Percentiles rank a stretch among this genome's conserved stretches.
These are phyloP conservation scores for Citrus cavaleriei DNA, from an alignment of 345 rosid species.

Conservation along the genomic window DNA sequence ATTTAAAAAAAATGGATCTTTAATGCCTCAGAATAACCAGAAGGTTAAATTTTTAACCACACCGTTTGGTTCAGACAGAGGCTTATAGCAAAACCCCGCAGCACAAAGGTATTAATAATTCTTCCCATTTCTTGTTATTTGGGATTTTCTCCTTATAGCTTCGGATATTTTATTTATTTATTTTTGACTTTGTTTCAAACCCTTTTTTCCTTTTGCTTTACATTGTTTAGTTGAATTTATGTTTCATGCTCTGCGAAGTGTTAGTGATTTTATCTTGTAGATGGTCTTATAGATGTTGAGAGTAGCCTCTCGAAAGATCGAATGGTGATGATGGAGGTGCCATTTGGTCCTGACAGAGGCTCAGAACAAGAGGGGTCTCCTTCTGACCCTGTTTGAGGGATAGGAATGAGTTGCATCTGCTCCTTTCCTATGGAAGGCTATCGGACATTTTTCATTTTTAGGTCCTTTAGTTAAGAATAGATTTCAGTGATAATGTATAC, in stretches of 20 bases:
- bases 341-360: background rate
- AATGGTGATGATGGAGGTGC: background rate
- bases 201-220: too few species aligned
- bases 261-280: too few species aligned
- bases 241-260: too few species aligned
- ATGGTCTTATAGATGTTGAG: background rate
- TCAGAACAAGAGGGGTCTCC: background rate
- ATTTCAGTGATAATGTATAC: background rate
- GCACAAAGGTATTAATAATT: background rate
- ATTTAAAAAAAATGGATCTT: background rate
- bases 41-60: slow-evolving; percentile 4
- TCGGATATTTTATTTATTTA: background rate
- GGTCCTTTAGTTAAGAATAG: background rate
- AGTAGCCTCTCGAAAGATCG: background rate
- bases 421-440: background rate
- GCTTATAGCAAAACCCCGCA: slow-evolving; percentile 13
- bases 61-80: slow-evolving; percentile 40
- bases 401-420: background rate
- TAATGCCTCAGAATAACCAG: slow-evolving; percentile 32
- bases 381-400: slow-evolving; percentile 13
- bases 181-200: too few species aligned
- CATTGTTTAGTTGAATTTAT: too few species aligned
- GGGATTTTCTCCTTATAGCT: background rate
- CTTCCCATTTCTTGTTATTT: background rate
- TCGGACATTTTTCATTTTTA: too few species aligned